Conservation (phyloP, 345 rosid species). For the Pistacia vera region DNA sequence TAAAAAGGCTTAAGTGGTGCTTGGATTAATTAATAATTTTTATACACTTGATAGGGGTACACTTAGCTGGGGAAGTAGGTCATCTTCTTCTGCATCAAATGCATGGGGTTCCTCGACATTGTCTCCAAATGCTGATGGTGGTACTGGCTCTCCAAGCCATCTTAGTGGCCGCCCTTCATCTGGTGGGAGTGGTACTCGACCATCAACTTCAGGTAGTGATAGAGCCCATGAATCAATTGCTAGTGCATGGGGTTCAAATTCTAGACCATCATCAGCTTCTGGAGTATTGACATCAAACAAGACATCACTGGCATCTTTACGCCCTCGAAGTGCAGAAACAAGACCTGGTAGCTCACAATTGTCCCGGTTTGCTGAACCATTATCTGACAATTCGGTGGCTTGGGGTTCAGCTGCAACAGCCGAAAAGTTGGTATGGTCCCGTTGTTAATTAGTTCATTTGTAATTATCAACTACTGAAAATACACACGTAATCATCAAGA, state of each 20-base stretch:
- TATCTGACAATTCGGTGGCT: constrained; percentile 65
- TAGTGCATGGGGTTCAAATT: constrained; percentile 73
- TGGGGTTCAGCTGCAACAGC: constrained; percentile 53
- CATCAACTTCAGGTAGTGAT: constrained; percentile 94
- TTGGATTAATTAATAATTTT: constrained; percentile 10
- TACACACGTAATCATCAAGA: not conserved
- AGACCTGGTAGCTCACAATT: constrained; percentile 97
- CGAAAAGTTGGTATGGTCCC: constrained; percentile 65
- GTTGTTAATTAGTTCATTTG: not conserved
- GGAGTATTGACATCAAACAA: constrained; percentile 79
- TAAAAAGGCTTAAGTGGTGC: not conserved
- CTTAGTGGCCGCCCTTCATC: constrained; percentile 92
- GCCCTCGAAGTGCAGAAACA: constrained; percentile 98
- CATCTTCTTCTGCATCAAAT: constrained; percentile 72
- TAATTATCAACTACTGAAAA: not conserved
- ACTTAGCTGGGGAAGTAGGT: constrained; percentile 87
- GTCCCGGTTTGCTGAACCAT: constrained; percentile 94
- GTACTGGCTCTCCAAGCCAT: constrained; percentile 78
- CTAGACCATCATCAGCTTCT: constrained; percentile 97
- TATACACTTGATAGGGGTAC: constrained; percentile 64
- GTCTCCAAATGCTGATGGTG: constrained; percentile 74
- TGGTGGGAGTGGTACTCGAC: constrained; percentile 89
- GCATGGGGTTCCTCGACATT: constrained; percentile 84
- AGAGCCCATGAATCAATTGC: constrained; percentile 60
- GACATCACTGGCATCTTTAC: constrained; percentile 59